Evolutionary conservation across 2,329 filamentous ascomycete genomes (phyloP), one percentile per base, ranked within the genome.

Genomic region (Phaeosphaeriaceae sp.): DNA sequence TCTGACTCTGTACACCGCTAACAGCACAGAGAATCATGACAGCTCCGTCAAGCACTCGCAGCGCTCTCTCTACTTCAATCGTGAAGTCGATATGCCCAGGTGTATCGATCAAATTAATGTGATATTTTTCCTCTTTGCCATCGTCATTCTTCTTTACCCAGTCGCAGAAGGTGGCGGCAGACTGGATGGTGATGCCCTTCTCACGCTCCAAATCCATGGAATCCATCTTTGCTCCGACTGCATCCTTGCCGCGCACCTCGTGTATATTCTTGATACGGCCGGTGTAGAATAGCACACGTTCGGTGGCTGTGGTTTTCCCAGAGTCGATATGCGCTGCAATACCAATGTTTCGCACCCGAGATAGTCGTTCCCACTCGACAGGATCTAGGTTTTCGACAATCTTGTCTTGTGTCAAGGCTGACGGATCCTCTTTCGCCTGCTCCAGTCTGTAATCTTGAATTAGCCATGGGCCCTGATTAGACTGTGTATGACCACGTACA

Each of bases 301-400:
- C 94, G 48, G 92, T 97, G 55, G 87, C 90, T 30, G 94, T 99
- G 29, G 94, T 99, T 79, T 99, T 99, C 66, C 94, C 94, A 70
- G 91, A 96, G 79, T 99, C 94, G 73, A 99, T 99, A 74, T 99
- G 94, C 60, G 94, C 94, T 67, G 94, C 94, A 79, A 99, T 99
- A 77, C 94, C 94, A 75, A 99, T 99, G 74, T 99, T 99, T 58
- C 94, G 86, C 50, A 97, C 89, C 77, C 83, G 86, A 43, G 88
- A 85, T 57, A 99, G 76, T 54, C 93, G 85, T 55, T 86, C 82
- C 49, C 85, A 86, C 77, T 99, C 94, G 52, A 87, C 83, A 26
- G 90, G 85, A 63, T 87, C 85, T 74, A 97, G 87, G 70, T 92
- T 92, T 61, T 89, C 85, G 44, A 92, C 87, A 56, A 95, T 87